Evolutionary conservation across 352 stramenopile genomes (phyloP), one percentile per base, ranked within the genome.

Genomic region (Phytophthora multivora): DNA sequence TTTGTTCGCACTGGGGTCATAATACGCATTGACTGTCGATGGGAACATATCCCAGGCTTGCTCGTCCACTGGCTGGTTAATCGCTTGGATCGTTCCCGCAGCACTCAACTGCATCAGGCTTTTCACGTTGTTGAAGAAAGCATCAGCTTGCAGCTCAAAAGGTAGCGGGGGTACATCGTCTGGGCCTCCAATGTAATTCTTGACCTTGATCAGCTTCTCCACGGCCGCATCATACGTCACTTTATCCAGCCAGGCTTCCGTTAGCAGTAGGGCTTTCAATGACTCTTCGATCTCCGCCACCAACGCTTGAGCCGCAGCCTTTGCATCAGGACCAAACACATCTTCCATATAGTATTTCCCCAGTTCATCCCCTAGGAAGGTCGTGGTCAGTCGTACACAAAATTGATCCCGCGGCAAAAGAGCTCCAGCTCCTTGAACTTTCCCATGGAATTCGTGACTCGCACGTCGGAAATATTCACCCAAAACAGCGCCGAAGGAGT

Each of bases 1-100:
- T 61, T 97, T 95, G 62, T 91, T 91, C 7, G 67, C 73, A 31
- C 71, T 86, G 3, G 72, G 77, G 3, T 85, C 69, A 58, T 91
- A 84, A 64, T 88, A 90, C 3, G 88, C 93, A 77, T 98, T 98
- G 16, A 98, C 89, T 0, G 89, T 97, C 47, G 93, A 93, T 6
- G 92, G 88, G 36, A 88, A 94, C 90, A 98, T 97, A 79, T 88
- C 83, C 87, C 87, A 96, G 38, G 69, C 73, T 39, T 75, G 61
- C 15, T 68, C 51, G 50, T 90, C 66, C 23, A 87, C 83, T n/a
- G 74, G 79, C 40, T 80, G 60, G 26, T 66, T 55, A 31, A 90
- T 74, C 8, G 38, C 41, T 31, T 69, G 59, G 12, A 86, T 69
- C 13, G 56, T 72, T 39, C 52, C 42, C 4, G 48, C 43, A 28